These are phyloP conservation scores for Phellopilus nigrolimitatus DNA, from an alignment of 1,284 basidiomycete genomes.

Conservation along the genomic window DNA sequence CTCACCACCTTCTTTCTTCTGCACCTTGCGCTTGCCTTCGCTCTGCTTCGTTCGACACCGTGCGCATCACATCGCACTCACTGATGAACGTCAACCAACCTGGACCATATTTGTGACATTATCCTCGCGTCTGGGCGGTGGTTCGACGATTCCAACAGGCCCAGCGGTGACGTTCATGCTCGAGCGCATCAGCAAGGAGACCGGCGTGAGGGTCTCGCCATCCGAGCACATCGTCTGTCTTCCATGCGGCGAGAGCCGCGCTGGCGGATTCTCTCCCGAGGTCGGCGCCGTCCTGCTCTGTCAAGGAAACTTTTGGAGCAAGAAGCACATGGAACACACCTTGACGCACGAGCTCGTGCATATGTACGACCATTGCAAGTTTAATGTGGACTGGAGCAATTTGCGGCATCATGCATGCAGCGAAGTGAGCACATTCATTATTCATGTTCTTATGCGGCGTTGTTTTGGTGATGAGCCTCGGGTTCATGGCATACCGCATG, in stretches of 20 bases:
- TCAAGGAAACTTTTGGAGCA: constrained; percentile 75
- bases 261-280: constrained; percentile 82
- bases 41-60: too few relatives aligned
- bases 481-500: too few relatives aligned
- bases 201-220: constrained; percentile 58
- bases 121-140: background rate
- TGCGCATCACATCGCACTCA: too few relatives aligned
- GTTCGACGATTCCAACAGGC: constrained; percentile 42
- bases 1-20: background rate
- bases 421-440: constrained; percentile 57
- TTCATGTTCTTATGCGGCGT: background rate
- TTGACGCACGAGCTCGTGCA: constrained; percentile 94
- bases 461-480: too few relatives aligned
- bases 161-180: constrained; percentile 86
- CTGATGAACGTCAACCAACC: too few relatives aligned
- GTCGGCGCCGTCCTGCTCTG: constrained; percentile 78
- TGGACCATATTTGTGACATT: too few relatives aligned
- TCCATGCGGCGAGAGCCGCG: constrained; percentile 69
- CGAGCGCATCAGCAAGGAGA: constrained; percentile 69
- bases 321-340: constrained; percentile 89
- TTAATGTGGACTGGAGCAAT: constrained; percentile 90
- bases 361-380: constrained; percentile 92
- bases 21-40: background rate
- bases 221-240: constrained; percentile 73
- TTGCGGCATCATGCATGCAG: constrained; percentile 92